These are phyloP conservation scores for Pythium apleroticum DNA, from an alignment of 352 stramenopile genomes.

Conservation along the genomic window DNA sequence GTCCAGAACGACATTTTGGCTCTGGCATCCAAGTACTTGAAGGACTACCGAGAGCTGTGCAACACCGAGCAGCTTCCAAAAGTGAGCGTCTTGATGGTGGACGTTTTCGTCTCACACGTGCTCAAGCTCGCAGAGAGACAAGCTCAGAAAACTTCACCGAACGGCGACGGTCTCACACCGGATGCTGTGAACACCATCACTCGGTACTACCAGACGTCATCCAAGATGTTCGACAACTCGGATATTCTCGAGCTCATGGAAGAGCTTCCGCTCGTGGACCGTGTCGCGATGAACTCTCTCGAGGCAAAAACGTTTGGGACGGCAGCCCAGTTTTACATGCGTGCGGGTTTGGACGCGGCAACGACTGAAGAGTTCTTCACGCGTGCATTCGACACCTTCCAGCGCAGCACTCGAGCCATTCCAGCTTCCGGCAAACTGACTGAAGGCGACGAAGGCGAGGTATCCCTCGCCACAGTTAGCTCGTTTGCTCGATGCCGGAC, in stretches of 20 bases:
- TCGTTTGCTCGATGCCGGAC: conserved; percentile 46
- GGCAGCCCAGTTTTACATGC: conserved; percentile 65
- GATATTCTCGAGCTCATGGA: conserved; percentile 75
- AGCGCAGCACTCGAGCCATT: conserved; percentile 31
- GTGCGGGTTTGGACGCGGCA: conserved; percentile 33
- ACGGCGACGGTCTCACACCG: conserved; percentile 16
- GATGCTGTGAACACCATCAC: conserved; percentile 49
- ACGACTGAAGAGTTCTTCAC: conserved; percentile 57
- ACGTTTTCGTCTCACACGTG: conserved; percentile 81
- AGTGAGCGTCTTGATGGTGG: conserved; percentile 73
- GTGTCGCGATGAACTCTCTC: conserved; percentile 54
- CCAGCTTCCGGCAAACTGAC: not conserved
- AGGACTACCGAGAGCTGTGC: conserved; percentile 74
- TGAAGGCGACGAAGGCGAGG: not conserved
- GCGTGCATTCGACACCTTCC: conserved; percentile 62
- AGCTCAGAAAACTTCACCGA: conserved; percentile 34
- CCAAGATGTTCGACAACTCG: conserved; percentile 81
- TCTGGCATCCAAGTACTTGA: conserved; percentile 73
- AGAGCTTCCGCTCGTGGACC: conserved; percentile 37
- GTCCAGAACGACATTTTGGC: conserved; percentile 70
- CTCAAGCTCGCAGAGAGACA: conserved; percentile 72
- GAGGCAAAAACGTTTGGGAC: conserved; percentile 70
- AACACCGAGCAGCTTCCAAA: conserved; percentile 67
- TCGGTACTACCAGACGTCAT: conserved; percentile 71
- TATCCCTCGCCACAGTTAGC: not conserved